These are phyloP conservation scores for Aureobasidium musti DNA, from an alignment of 2,329 filamentous ascomycete genomes.

Conservation along the genomic window DNA sequence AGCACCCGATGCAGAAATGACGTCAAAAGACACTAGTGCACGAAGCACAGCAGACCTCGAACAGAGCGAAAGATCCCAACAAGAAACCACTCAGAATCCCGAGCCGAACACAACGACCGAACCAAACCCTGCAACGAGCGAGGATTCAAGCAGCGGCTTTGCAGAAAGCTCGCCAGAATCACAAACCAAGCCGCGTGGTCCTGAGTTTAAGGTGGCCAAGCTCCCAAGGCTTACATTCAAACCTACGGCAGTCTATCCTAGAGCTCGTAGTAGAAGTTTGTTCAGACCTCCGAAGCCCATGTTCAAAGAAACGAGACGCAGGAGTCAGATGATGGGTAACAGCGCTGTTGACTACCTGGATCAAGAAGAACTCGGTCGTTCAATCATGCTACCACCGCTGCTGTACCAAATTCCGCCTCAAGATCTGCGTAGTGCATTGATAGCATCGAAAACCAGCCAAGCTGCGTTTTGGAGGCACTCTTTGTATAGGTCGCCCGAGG, in stretches of 20 bases:
- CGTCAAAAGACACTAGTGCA: slow-evolving; percentile 6
- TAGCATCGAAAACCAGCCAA: slow-evolving; percentile 20
- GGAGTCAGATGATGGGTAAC: not conserved
- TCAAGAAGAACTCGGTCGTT: not conserved
- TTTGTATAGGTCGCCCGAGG: slow-evolving; percentile 62
- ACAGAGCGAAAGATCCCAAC: not conserved
- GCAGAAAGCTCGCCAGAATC: not conserved
- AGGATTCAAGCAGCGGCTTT: not conserved
- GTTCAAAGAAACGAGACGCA: slow-evolving; percentile 14
- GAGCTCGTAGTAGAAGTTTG: slow-evolving; percentile 12
- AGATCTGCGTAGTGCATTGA: slow-evolving; percentile 17
- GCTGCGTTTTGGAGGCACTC: slow-evolving; percentile 61
- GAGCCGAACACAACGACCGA: not conserved
- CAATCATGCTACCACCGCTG: not conserved
- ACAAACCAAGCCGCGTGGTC: not conserved
- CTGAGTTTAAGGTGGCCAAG: not conserved
- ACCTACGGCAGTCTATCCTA: slow-evolving; percentile 1
- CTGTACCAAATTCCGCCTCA: slow-evolving; percentile 22
- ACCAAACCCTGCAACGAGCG: not conserved
- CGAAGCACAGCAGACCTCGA: not conserved
- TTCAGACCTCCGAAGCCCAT: slow-evolving; percentile 22
- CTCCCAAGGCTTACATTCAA: not conserved
- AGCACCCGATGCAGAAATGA: slow-evolving; percentile 5
- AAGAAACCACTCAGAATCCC: not conserved
- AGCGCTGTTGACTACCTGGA: slow-evolving; percentile 2